A percentile compares a stretch with the other conserved stretches of the same genome.
Conservation (phyloP, 164 flowering plant species). For the Magnolia sinica region DNA sequence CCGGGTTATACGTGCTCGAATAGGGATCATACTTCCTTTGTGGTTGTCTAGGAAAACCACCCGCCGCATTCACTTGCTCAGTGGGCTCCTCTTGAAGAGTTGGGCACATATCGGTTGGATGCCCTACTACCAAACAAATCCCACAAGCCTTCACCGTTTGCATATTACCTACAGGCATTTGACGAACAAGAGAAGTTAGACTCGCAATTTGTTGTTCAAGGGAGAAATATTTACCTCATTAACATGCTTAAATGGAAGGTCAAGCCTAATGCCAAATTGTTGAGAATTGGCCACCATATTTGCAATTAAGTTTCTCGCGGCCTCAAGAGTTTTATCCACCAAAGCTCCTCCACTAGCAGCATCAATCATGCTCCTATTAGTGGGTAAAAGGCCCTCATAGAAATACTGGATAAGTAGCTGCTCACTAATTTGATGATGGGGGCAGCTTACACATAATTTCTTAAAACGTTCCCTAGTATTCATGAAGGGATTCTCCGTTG, state of each 20-base stretch:
- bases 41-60: no score
- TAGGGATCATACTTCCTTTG: slow-evolving; percentile 1
- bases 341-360: slow-evolving; percentile 14
- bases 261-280: slow-evolving; percentile 6
- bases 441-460: slow-evolving; percentile 11
- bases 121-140: no score
- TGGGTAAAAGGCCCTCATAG: slow-evolving; percentile 15
- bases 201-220: no score
- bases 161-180: no score
- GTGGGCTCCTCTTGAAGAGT: no score
- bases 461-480: background rate
- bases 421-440: slow-evolving; percentile 16
- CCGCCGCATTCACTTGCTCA: no score
- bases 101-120: no score
- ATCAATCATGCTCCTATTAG: slow-evolving; percentile 8
- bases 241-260: background rate
- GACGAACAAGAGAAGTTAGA: no score
- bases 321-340: slow-evolving; percentile 2
- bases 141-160: no score
- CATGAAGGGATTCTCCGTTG: no score
- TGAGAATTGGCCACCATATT: slow-evolving; percentile 3
- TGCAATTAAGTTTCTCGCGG: slow-evolving; percentile 1
- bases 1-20: background rate
- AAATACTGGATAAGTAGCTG: slow-evolving; percentile 19
- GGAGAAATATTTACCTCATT: background rate